Percentiles rank a stretch among this genome's conserved stretches.
Evolutionary conservation across 768 basidiomycete genomes (phyloP).

Genomic region (Boletus edulis): DNA sequence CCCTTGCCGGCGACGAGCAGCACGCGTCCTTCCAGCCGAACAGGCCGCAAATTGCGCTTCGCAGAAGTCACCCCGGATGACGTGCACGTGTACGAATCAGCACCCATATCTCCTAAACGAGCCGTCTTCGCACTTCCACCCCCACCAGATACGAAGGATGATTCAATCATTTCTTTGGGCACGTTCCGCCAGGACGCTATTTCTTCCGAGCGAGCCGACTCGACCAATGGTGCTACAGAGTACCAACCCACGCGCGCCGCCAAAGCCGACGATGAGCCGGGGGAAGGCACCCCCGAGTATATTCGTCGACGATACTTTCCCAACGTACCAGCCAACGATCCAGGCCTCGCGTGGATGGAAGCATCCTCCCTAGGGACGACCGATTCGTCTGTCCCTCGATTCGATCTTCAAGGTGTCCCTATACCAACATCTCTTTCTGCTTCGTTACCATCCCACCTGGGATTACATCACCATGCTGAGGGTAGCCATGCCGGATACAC

Average conservation of each 20-base stretch:
- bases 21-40: conserved; percentile 59
- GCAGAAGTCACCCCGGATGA: conserved; percentile 73
- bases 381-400: conserved; percentile 46
- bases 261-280: conserved; percentile 33
- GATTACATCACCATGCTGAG: conserved; percentile 89
- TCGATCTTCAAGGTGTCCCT: conserved; percentile 71
- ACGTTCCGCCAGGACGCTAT: conserved; percentile 29
- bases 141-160: conserved; percentile 26
- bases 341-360: conserved; percentile 79
- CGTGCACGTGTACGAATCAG: conserved; percentile 81
- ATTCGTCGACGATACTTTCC: conserved; percentile 87
- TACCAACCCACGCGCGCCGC: not conserved
- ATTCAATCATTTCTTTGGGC: conserved; percentile 37
- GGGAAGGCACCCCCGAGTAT: conserved; percentile 78
- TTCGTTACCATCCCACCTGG: conserved; percentile 76
- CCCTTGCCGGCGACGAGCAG: conserved; percentile 45
- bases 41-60: conserved; percentile 62
- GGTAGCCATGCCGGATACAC: conserved; percentile 81
- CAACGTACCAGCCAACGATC: conserved; percentile 59
- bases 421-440: conserved; percentile 56
- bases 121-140: conserved; percentile 53
- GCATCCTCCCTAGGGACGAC: conserved; percentile 10
- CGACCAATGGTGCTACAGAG: not conserved
- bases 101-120: conserved; percentile 71
- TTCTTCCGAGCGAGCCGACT: conserved; percentile 10